phyloP scores from a whole-genome alignment of 768 basidiomycete genomes.

The Termitomyces sp. region DNA sequence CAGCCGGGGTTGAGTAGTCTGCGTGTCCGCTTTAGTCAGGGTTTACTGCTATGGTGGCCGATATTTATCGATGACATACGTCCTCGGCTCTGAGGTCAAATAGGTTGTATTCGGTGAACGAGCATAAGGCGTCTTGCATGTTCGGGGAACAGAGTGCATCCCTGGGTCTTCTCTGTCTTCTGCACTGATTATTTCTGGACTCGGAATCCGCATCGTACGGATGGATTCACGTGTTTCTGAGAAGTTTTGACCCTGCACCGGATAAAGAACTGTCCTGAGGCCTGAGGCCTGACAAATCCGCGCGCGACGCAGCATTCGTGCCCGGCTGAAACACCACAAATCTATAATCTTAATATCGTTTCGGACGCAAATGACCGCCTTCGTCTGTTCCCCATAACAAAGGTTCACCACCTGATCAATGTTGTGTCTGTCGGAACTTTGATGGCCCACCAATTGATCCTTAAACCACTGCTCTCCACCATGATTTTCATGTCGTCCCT shows the following conservation, averaged over 20 bases:
- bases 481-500: constrained; percentile 4
- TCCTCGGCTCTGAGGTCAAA: neutral
- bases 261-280: neutral
- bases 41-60: neutral
- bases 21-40: neutral
- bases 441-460: constrained; percentile 9
- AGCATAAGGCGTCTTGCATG: neutral
- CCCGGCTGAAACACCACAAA: neutral
- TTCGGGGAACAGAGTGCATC: neutral
- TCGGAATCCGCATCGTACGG: constrained; percentile 5
- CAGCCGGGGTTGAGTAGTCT: neutral
- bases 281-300: neutral
- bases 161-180: neutral
- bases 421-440: neutral
- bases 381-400: neutral
- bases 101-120: neutral
- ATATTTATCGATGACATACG: neutral
- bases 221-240: neutral
- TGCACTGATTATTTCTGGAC: neutral
- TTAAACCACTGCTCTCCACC: neutral
- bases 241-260: neutral
- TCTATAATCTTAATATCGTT: constrained; percentile 5
- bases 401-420: neutral
- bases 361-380: neutral
- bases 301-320: neutral